Evolutionary conservation across 1,284 basidiomycete species (phyloP), one percentile per base, ranked within the genome.

Genomic region (Sporisorium graminicola): DNA sequence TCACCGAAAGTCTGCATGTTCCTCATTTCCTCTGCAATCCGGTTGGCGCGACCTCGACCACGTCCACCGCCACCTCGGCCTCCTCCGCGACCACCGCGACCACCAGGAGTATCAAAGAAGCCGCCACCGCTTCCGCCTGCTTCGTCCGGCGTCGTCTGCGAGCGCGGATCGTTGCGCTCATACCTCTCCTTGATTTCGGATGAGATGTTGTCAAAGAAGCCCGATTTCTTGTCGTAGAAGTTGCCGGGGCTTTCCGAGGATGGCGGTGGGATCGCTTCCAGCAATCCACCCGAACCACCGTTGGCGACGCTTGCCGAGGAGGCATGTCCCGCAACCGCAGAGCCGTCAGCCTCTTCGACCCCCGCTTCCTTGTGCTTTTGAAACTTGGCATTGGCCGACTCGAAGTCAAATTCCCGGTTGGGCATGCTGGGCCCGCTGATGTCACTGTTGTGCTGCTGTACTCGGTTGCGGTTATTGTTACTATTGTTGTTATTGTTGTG

Each of bases 171-270:
- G 31, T 46, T 46, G 43, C 78, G 58, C 26, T 82, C 81, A 49
- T 83, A 72, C 14, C 83, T 66, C 47, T 85, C 84, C 65, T 78
- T 80, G 46, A 85, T 67, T 46, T 85, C 84, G 31, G 61, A 70
- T 43, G 76, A 79, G 46, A 85, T 85, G 47, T 82, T 82, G 63
- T 85, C 84, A 56, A 85, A 85, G 74, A 85, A 85, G 29, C 81
- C 80, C 6, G 66, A 54, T 40, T 74, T 79, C 58, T 84, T 85
- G 54, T 85, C 81, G 65, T 85, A 85, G 53, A 85, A 85, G 49
- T 55, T 77, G 12, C 55, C 56, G 22, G 53, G 52, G n/a, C 57
- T 58, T 12, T 73, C 60, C 14, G 57, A 58, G 5, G 58, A 24
- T 0, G 82, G 72, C 6, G 79, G 76, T 3, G 84, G 82, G 31